A percentile compares a stretch with the other conserved stretches of the same genome.
Evolutionary conservation across 2,329 filamentous ascomycete genomes (phyloP).

Genomic region (Cryphonectria japonica): DNA sequence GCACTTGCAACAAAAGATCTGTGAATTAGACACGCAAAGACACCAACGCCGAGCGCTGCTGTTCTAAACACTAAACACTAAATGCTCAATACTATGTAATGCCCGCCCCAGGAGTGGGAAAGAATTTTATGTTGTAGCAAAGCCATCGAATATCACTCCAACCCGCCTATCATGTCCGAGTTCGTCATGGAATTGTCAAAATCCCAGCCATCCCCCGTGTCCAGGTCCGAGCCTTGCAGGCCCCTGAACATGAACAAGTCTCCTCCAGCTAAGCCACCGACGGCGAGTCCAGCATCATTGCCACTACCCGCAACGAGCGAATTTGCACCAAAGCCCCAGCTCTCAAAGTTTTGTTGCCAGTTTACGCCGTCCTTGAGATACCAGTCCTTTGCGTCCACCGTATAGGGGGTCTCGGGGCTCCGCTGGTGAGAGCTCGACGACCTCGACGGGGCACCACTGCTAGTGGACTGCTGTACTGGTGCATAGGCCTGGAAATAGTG

Average conservation of each 20-base stretch:
- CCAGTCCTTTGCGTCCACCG: slow-evolving; percentile 59
- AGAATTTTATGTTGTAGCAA: background rate
- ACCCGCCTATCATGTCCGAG: slow-evolving; percentile 35
- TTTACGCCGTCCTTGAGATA: slow-evolving; percentile 60
- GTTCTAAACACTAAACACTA: background rate
- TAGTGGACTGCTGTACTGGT: slow-evolving; percentile 31
- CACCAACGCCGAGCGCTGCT: background rate
- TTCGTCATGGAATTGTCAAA: slow-evolving; percentile 34
- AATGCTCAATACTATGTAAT: too few species aligned
- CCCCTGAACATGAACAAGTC: slow-evolving; percentile 38
- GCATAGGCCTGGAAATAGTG: slow-evolving; percentile 37
- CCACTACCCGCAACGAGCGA: background rate
- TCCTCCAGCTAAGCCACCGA: slow-evolving; percentile 20
- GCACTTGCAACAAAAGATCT: background rate
- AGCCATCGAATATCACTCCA: slow-evolving; percentile 32
- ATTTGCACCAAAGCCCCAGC: slow-evolving; percentile 48
- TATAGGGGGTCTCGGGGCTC: slow-evolving; percentile 40
- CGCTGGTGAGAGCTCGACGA: slow-evolving; percentile 30
- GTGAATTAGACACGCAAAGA: background rate
- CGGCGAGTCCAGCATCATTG: slow-evolving; percentile 12
- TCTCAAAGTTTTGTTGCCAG: slow-evolving; percentile 62
- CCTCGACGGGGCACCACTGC: slow-evolving; percentile 30
- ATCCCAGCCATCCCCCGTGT: slow-evolving; percentile 34
- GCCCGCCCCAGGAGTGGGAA: background rate
- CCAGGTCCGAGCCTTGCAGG: slow-evolving; percentile 28